phyloP scores from a whole-genome alignment of 129 eudicot species.

The Artemisia tridentata region DNA sequence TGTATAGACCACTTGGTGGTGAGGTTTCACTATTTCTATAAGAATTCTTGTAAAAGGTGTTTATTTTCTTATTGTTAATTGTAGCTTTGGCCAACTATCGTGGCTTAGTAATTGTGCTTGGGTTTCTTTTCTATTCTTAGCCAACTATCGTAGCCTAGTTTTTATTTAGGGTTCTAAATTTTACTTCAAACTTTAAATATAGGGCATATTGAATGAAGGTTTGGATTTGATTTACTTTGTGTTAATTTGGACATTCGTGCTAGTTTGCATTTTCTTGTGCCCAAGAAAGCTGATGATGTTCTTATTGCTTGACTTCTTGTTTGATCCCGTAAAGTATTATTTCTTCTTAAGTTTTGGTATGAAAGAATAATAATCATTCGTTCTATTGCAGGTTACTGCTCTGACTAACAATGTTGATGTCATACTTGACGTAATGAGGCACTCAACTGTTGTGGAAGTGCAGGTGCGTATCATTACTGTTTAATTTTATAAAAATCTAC shows the following conservation, averaged over 20 bases:
- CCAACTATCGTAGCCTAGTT: not conserved
- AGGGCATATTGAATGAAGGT: slow-evolving; percentile 1
- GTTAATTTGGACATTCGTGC: not conserved
- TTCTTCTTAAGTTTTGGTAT: not conserved
- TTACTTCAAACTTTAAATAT: not conserved
- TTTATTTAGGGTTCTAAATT: not conserved
- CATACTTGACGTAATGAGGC: slow-evolving; percentile 46
- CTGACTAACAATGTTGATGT: slow-evolving; percentile 52
- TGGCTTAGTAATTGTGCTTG: too few species aligned
- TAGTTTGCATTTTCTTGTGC: not conserved
- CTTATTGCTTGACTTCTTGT: too few species aligned
- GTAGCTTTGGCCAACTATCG: too few species aligned
- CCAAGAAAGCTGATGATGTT: not conserved
- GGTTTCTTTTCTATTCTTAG: not conserved
- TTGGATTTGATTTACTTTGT: slow-evolving; percentile 2
- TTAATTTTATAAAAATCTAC: slow-evolving; percentile 5
- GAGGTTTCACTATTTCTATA: too few species aligned
- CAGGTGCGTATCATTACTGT: slow-evolving; percentile 38
- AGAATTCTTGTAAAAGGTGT: too few species aligned
- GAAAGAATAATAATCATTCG: not conserved
- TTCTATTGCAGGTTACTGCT: slow-evolving; percentile 42
- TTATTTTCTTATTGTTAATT: too few species aligned
- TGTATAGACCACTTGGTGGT: too few species aligned
- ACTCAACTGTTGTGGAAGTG: slow-evolving; percentile 55
- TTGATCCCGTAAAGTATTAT: too few species aligned